Evolutionary conservation across 768 basidiomycete species (phyloP).

Genomic region (Naganishia antarctica): DNA sequence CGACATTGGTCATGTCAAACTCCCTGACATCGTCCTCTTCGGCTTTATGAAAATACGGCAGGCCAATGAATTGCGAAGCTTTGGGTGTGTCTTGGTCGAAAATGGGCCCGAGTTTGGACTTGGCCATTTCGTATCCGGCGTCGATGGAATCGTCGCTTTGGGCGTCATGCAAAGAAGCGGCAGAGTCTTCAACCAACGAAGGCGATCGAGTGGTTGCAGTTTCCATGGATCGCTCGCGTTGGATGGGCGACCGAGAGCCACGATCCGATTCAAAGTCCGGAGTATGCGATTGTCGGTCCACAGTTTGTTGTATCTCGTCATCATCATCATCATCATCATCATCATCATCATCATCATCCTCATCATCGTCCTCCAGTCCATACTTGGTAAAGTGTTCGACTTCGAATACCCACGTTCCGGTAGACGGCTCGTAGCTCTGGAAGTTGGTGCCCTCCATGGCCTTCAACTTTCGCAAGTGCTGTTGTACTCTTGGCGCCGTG

Average conservation of each 20-base stretch:
- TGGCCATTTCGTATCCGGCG: constrained; percentile 5
- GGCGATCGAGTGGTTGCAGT: constrained; percentile 1
- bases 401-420: constrained; percentile 87
- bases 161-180: constrained; percentile 1
- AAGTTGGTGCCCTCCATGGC: constrained; percentile 81
- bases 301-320: constrained; percentile 26
- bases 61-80: constrained; percentile 2
- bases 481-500: constrained; percentile 66
- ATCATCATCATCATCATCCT: constrained; percentile 39
- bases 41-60: constrained; percentile 48
- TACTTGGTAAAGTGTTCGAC: constrained; percentile 75
- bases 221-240: neutral
- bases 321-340: constrained; percentile 40
- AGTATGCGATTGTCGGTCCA: constrained; percentile 2
- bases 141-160: constrained; percentile 10
- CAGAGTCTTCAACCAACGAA: constrained; percentile 21
- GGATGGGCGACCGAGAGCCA: neutral
- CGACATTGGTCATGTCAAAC: constrained; percentile 22
- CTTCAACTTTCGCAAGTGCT: constrained; percentile 70
- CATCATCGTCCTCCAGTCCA: constrained; percentile 40
- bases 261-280: neutral
- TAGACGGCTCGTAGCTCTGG: constrained; percentile 68
- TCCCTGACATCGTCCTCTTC: constrained; percentile 36
- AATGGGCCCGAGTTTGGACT: neutral
- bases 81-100: constrained; percentile 19